Percentiles rank a stretch among this genome's conserved stretches.
phyloP scores from a whole-genome alignment of 2,329 filamentous ascomycete genomes.

The Phialophora tarda region DNA sequence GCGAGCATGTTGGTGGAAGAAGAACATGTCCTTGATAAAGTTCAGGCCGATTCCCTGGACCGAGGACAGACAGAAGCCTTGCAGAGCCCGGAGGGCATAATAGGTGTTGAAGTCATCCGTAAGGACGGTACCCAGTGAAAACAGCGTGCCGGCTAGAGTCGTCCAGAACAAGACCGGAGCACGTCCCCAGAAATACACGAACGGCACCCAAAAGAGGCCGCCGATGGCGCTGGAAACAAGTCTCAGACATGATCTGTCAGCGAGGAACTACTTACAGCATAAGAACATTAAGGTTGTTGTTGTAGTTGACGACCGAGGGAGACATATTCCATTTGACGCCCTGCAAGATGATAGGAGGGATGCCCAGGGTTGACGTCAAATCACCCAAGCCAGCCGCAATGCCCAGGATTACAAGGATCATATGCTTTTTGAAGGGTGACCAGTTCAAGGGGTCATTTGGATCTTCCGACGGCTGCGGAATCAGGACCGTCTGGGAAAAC shows the following conservation, averaged over 20 bases:
- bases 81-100: constrained; percentile 50
- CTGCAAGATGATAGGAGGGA: constrained; percentile 48
- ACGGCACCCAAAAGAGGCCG: constrained; percentile 47
- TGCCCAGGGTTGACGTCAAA: constrained; percentile 48
- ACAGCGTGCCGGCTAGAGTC: constrained; percentile 44
- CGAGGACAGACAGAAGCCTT: constrained; percentile 51
- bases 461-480: constrained; percentile 58
- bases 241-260: not conserved
- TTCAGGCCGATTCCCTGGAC: constrained; percentile 49
- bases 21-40: constrained; percentile 52
- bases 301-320: constrained; percentile 47
- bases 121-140: constrained; percentile 46
- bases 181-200: constrained; percentile 52
- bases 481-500: constrained; percentile 51
- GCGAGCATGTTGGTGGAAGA: constrained; percentile 48
- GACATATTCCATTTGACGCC: constrained; percentile 46
- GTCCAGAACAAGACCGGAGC: constrained; percentile 50
- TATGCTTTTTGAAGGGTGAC: constrained; percentile 44
- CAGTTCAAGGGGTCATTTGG: constrained; percentile 62
- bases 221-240: constrained; percentile 42
- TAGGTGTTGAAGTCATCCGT: constrained; percentile 46
- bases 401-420: constrained; percentile 47
- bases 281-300: constrained; percentile 49
- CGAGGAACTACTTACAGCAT: constrained; percentile 40
- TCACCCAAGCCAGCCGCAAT: constrained; percentile 48